These are phyloP conservation scores for Exidia glandulosa DNA, from an alignment of 768 basidiomycete genomes.

Conservation along the genomic window DNA sequence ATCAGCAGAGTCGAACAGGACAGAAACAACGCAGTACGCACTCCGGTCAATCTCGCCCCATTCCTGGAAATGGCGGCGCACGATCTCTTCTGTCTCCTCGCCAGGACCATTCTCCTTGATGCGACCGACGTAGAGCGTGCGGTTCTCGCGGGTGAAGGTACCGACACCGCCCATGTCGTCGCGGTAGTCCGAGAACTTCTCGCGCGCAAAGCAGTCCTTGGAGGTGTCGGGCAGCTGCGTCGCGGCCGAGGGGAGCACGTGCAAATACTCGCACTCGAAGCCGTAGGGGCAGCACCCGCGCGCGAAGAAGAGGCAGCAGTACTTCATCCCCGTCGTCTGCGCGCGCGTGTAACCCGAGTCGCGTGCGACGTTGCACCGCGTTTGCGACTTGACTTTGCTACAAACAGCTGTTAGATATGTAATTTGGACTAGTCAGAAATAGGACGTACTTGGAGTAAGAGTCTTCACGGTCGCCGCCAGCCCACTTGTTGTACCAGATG, in stretches of 20 bases:
- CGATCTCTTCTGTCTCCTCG: slow-evolving; percentile 83
- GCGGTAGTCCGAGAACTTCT: slow-evolving; percentile 94
- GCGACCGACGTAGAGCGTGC: slow-evolving; percentile 88
- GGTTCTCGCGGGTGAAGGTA: slow-evolving; percentile 86
- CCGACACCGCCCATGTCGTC: slow-evolving; percentile 99
- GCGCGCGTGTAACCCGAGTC: slow-evolving; percentile 93
- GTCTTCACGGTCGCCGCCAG: slow-evolving; percentile 97
- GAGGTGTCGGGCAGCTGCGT: slow-evolving; percentile 76
- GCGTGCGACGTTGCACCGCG: slow-evolving; percentile 75
- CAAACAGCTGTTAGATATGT: not conserved
- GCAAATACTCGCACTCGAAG: slow-evolving; percentile 95
- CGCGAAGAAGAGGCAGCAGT: slow-evolving; percentile 90
- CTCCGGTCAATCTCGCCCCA: slow-evolving; percentile 91
- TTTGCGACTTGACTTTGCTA: slow-evolving; percentile 90
- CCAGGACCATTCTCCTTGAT: slow-evolving; percentile 88
- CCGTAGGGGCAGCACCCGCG: slow-evolving; percentile 97
- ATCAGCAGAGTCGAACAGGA: not conserved
- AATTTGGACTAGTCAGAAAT: not conserved
- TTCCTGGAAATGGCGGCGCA: slow-evolving; percentile 86
- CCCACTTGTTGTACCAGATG: slow-evolving; percentile 99
- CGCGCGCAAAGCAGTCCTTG: slow-evolving; percentile 92
- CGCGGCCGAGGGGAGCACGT: slow-evolving; percentile 66
- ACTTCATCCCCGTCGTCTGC: slow-evolving; percentile 85
- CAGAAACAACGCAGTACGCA: slow-evolving; percentile 30
- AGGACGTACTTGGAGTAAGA: slow-evolving; percentile 81